Evolutionary conservation across 768 basidiomycete species (phyloP), one percentile per base, ranked within the genome.

Genomic region (Trametopsis cervina): DNA sequence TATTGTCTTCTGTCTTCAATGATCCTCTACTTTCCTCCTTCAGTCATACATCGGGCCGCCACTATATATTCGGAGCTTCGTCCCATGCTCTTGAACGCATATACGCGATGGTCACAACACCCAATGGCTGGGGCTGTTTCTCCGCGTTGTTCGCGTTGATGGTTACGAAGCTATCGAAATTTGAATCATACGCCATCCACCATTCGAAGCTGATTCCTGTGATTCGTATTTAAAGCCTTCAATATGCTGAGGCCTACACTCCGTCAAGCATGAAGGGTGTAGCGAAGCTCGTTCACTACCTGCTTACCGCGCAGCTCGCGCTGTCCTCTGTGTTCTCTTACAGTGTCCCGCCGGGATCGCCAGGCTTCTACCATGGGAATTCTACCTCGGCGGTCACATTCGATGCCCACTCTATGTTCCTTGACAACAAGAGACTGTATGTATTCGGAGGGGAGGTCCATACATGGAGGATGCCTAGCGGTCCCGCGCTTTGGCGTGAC

Each of bases 281-380:
- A 15, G 44, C 35, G 17, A 11, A 40, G 29, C 40, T 51, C 9
- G 10, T 42, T 3, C 10, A 36, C 13, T 50, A 45, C 24, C 20
- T 44, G 26, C 50, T 51, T 4, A 21, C 50, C 2, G 45, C 45
- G 1, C 45, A 40, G 27, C 13, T 47, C 10, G 47, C 45, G 11
- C 20, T 35, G 1, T 40, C 46, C 18, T 37, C 21, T 15, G 51
- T 51, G 6, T 23, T 44, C 9, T 39, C 53, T 17, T 59, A 59
- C 50, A 42, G 23, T 36, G 50, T 59, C 12, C 59, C 58, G 4
- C 55, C 44, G 9, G 52, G 55, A 13, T 57, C 58, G 23, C 59
- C 59, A 23, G 59, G 59, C 9, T 60, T 55, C 39, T 57, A 60
- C 26, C 59, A 60, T 44, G 59, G 59, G 12, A 60, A 60, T 46